Evolutionary conservation across 202 grass and related monocot genomes (phyloP), one percentile per base, ranked within the genome.

Genomic region (Schoenoplectus triqueter): DNA sequence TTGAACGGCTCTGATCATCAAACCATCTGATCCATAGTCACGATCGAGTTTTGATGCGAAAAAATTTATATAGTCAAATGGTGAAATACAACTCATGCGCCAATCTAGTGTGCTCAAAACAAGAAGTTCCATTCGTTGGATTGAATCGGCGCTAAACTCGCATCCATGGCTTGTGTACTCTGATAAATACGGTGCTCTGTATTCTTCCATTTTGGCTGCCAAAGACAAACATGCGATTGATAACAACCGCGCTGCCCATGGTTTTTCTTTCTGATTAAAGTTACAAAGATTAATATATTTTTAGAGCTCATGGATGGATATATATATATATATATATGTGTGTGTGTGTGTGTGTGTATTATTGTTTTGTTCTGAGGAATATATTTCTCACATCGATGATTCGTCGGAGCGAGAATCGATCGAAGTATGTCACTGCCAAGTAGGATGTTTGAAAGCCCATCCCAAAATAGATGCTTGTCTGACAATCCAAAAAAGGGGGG

Each of bases 121-220:
- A 31, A 97, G 86, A 65, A 97, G 82, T 81, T 97, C 94, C 94
- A 97, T 93, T 81, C 88, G 83, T 55, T 80, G 78, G 77, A 97
- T 82, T 80, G 78, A 84, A 18, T 48, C 89, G 79, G 61, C 56
- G 87, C 86, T 80, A 77, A 97, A 97, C 15, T 84, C 88, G 73
- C 85, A 85, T 84, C 85, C 89, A 86, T 88, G 83, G 84, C 86
- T 61, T 10, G 15, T 7, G 84, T 88, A 88, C 69, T 92, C 90
- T 60, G 94, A 90, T 55, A 97, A 78, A 66, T 84, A 46, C 42
- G 94, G 94, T 56, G 83, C 76, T n/a, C 76, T 55, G 64, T 89
- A 90, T 86, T 97, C 94, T 86, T 97, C 94, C 90, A 97, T 97
- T 89, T 97, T 97, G 1, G 94, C 92, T 3, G 94, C 94, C 60